Base-by-base conservation (phyloP, 139 green algal genomes). In the Chloropicon primus region DNA sequence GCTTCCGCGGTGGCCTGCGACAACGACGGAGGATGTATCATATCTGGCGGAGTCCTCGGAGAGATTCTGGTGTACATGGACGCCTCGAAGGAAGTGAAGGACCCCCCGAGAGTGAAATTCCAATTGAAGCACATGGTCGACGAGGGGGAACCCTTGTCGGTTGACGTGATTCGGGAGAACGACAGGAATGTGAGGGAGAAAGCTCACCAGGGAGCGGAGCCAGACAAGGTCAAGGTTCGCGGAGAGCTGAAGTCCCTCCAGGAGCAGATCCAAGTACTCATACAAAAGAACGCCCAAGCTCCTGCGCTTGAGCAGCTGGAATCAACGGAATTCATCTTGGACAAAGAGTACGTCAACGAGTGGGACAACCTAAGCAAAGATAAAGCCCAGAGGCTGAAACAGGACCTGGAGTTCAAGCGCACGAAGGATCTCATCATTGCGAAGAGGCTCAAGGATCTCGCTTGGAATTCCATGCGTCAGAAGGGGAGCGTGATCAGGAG, bases 401-500 rank as follows among this genome's bases (percentile, higher is more conserved):
- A 77, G 53, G 53, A 29, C n/a, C 76, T 71, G 3, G 10, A 22
- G 54, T 21, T 21, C 41, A 26, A 80, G 76, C 53, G 25, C 2
- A 71, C 74, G 41, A 2, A 79, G 21, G 54, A 27, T 3, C 24
- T 27, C 5, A 26, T 74, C 71, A 27, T 74, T 21, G 71, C 53
- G 24, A n/a, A 80, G 24, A 29, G 54, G 24, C 74, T 80, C 29
- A 80, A 77, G 76, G 21, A 28, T 53, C 41, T 76, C 53, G 74
- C 41, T 71, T 80, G 76, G 76, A 25, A 75, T 5, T 24, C n/a
- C 24, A 80, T 80, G 53, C 22, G 23, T 2, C 28, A 28, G 24
- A 71, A 80, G 27, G 76, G 76, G 22, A 72, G 24, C 76, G 17
- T 72, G 1, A 10, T 80, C 23, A 21, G 26, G 21, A 71, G 24